Evolutionary conservation across 345 rosid species (phyloP), one percentile per base, ranked within the genome.

Genomic region (Populus pruinosa): DNA sequence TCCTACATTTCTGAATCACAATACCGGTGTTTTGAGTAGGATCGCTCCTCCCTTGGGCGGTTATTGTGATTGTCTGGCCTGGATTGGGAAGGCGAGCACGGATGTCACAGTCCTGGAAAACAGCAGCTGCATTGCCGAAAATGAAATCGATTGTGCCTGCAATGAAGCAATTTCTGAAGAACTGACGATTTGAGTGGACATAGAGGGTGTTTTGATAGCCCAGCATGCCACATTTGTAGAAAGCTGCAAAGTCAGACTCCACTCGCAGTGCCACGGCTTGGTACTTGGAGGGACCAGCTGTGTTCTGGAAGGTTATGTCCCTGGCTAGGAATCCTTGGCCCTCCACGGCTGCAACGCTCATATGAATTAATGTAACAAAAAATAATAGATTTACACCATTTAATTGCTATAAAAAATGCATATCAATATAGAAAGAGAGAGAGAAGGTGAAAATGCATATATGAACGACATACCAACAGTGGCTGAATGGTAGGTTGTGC

Each of bases 41-140:
- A 75, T 93, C 98, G 0, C 80, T 83, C 33, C 98, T 82, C 69
- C 99, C 99, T 49, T 95, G 99, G 10, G 99, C 99, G 0, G 99
- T 95, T 53, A 95, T 85, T 96, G 93, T 95, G 88, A 92, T 93
- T 76, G 91, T 95, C 86, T 95, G 99, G 20, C 98, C 98, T 0
- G 98, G 73, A 17, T 87, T 80, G 12, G 99, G 99, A 2, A 70
- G 82, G 12, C 99, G 94, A 11, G 97, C 99, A 50, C 90, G 98
- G 79, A 95, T 94, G 83, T 94, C 98, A 20, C 98, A 94, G 70
- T 92, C 86, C 59, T 89, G 94, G 16, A 92, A 33, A 14, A 89
- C 91, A 0, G 82, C 94, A 0, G 90, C 97, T 0, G 87, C 84
- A 44, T 92, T 90, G 31, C 97, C 97, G 18, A 92, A 90, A 49